Evolutionary conservation across 2,329 filamentous ascomycete genomes (phyloP).

Genomic region (Claviceps purpurea): DNA sequence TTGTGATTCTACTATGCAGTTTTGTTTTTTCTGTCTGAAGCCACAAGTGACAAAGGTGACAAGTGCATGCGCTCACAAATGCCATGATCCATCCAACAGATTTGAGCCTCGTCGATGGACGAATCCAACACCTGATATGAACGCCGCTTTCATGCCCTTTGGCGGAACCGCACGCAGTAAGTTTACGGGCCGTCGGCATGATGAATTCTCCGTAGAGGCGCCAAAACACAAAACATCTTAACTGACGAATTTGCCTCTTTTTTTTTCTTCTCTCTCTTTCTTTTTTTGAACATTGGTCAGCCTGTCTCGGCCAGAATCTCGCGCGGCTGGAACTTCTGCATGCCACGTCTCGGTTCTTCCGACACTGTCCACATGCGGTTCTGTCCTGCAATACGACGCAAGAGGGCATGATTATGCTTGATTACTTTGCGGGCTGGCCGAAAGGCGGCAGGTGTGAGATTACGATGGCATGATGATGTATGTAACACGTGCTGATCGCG

Average conservation of each 20-base stretch:
- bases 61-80: background rate
- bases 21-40: too few relatives aligned
- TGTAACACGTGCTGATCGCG: background rate
- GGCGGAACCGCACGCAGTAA: background rate
- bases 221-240: background rate
- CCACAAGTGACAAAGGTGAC: too few relatives aligned
- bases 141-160: conserved; percentile 1
- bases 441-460: background rate
- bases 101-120: background rate
- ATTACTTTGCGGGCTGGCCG: background rate
- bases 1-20: too few relatives aligned
- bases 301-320: background rate
- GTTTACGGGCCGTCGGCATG: background rate
- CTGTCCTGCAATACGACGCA: background rate
- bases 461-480: background rate
- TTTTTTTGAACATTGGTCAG: background rate
- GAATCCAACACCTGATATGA: background rate
- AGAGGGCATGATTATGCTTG: background rate
- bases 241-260: background rate
- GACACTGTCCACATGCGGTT: background rate
- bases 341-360: background rate
- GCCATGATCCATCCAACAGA: background rate
- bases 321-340: background rate
- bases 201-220: too few relatives aligned
- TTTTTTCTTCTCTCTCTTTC: background rate